These are phyloP conservation scores for Priceomyces haplophilus DNA, from an alignment of 805 yeast species.

Conservation along the genomic window DNA sequence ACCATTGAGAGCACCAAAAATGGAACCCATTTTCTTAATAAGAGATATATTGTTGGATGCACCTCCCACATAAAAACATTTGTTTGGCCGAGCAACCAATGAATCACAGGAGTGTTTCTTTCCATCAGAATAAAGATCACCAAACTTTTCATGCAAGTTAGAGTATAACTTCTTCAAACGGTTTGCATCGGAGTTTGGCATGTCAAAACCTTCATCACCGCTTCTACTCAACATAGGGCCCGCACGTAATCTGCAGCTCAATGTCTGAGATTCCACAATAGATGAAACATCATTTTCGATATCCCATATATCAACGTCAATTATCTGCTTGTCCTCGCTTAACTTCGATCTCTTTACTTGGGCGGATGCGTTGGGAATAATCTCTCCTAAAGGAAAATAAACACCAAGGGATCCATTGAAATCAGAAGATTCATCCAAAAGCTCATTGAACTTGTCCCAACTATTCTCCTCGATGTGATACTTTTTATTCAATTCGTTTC, in stretches of 20 bases:
- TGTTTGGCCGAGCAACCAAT: constrained; percentile 56
- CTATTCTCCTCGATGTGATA: constrained; percentile 27
- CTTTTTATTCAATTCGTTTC: constrained; percentile 58
- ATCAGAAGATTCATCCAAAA: constrained; percentile 39
- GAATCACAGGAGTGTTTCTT: constrained; percentile 42
- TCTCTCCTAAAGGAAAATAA: constrained; percentile 88
- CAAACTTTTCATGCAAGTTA: constrained; percentile 31
- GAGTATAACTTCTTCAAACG: constrained; percentile 21
- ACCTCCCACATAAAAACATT: constrained; percentile 83
- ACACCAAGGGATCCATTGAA: constrained; percentile 59
- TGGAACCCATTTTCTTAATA: constrained; percentile 63
- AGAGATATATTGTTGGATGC: constrained; percentile 72
- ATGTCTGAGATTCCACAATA: constrained; percentile 83
- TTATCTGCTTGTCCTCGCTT: constrained; percentile 22
- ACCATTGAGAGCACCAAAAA: constrained; percentile 65
- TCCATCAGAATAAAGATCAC: constrained; percentile 49
- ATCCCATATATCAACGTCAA: constrained; percentile 39
- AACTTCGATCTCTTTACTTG: constrained; percentile 55
- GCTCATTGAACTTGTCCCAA: constrained; percentile 63
- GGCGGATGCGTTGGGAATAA: constrained; percentile 76
- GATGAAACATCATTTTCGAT: constrained; percentile 64
- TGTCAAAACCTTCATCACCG: constrained; percentile 1
- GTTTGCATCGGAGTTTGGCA: constrained; percentile 7
- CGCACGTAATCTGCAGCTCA: constrained; percentile 76
- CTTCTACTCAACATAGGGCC: constrained; percentile 63